These are phyloP conservation scores for Agrocybe praecox DNA, from an alignment of 768 basidiomycete genomes.

Conservation along the genomic window DNA sequence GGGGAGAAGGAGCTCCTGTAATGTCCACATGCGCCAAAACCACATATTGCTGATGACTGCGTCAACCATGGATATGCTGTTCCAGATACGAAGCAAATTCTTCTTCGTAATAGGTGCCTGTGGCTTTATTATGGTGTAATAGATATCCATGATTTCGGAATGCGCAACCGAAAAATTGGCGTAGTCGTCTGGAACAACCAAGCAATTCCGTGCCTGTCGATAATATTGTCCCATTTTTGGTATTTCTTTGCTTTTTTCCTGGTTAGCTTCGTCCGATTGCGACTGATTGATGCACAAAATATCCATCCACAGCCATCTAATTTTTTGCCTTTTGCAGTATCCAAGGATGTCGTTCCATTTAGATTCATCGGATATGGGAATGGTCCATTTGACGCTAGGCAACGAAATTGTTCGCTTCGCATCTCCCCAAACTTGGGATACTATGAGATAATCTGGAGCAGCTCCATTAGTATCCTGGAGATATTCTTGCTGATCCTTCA, in stretches of 20 bases:
- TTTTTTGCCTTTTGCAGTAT: no score
- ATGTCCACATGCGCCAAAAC: slow-evolving; percentile 5
- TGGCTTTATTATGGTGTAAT: no score
- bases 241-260: background rate
- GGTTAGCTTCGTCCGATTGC: no score
- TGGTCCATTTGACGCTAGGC: background rate
- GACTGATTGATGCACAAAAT: no score
- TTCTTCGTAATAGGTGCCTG: no score
- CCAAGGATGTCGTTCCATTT: no score
- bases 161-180: background rate
- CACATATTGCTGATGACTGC: background rate
- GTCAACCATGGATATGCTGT: background rate
- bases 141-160: background rate
- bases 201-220: background rate
- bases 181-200: background rate
- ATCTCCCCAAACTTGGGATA: slow-evolving; percentile 2
- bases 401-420: background rate
- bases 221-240: slow-evolving; percentile 3
- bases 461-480: background rate
- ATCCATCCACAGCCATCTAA: no score
- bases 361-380: background rate
- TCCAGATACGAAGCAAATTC: no score
- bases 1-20: background rate
- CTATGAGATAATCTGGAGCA: slow-evolving; percentile 1
- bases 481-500: no score